These are phyloP conservation scores for Multifurca ochricompacta DNA, from an alignment of 768 basidiomycete species.

Conservation along the genomic window DNA sequence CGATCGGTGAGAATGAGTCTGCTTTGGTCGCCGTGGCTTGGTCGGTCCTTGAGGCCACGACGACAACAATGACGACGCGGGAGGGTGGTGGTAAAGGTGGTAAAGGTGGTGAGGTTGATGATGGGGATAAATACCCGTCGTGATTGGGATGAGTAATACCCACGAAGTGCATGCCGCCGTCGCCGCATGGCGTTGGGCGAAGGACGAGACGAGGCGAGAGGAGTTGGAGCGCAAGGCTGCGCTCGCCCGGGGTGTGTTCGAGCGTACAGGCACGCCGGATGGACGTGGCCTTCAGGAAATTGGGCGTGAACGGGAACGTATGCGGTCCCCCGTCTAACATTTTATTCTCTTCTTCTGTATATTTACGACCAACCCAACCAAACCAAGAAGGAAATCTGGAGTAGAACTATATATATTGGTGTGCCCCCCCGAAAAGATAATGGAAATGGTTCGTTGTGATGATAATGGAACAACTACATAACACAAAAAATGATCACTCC, in stretches of 20 bases:
- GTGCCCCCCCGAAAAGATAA: too few species aligned
- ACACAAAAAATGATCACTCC: too few species aligned
- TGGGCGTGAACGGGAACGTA: slow-evolving; percentile 1
- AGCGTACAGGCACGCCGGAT: slow-evolving; percentile 43
- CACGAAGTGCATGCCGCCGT: slow-evolving; percentile 70
- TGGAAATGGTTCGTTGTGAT: too few species aligned
- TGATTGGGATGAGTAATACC: slow-evolving; percentile 63
- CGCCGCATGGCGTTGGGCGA: slow-evolving; percentile 56
- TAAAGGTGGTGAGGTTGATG: background rate
- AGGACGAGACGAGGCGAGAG: slow-evolving; percentile 30
- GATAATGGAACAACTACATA: too few species aligned
- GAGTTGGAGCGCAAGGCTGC: slow-evolving; percentile 40
- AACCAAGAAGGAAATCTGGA: too few species aligned
- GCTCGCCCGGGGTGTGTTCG: slow-evolving; percentile 38
- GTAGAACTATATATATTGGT: too few species aligned
- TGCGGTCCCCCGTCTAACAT: too few species aligned
- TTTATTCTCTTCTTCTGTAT: too few species aligned
- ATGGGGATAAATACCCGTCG: slow-evolving; percentile 43
- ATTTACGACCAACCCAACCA: too few species aligned
- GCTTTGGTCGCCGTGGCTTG: slow-evolving; percentile 69
- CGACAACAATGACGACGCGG: slow-evolving; percentile 25
- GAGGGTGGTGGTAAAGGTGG: background rate
- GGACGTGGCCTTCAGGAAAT: slow-evolving; percentile 24
- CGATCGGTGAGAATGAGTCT: slow-evolving; percentile 37
- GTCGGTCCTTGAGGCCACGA: slow-evolving; percentile 42